Evolutionary conservation across 2,329 filamentous ascomycete species (phyloP).

Genomic region (Fusarium proliferatum): DNA sequence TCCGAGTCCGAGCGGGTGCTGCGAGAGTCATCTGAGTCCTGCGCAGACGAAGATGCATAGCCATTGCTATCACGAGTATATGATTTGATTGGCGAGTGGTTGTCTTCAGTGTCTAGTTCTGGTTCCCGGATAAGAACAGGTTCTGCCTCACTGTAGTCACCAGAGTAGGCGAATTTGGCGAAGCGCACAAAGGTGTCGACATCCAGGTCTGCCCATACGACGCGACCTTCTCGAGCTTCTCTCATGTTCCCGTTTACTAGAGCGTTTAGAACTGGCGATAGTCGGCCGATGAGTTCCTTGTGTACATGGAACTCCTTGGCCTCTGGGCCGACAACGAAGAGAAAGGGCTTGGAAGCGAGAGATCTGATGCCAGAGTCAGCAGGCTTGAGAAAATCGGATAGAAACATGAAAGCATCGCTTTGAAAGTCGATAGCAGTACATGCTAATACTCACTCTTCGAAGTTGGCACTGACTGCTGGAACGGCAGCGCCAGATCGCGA

Average conservation of each 20-base stretch:
- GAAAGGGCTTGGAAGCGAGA: slow-evolving; percentile 41
- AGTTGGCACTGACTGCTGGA: slow-evolving; percentile 9
- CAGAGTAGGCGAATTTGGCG: slow-evolving; percentile 41
- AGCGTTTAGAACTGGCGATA: slow-evolving; percentile 38
- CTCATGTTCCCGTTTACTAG: slow-evolving; percentile 43
- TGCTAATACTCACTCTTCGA: slow-evolving; percentile 33
- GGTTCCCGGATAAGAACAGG: slow-evolving; percentile 6
- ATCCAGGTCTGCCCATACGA: slow-evolving; percentile 42
- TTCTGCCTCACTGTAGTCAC: slow-evolving; percentile 37
- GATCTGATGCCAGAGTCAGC: slow-evolving; percentile 21
- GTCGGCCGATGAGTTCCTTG: slow-evolving; percentile 35
- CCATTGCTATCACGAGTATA: neutral
- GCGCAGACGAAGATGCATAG: neutral
- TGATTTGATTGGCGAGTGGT: slow-evolving; percentile 1
- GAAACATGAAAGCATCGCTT: neutral
- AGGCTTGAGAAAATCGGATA: neutral
- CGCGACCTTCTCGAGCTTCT: slow-evolving; percentile 39
- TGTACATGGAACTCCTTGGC: slow-evolving; percentile 42
- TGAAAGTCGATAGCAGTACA: neutral
- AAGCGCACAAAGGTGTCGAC: slow-evolving; percentile 45
- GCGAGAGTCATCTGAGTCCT: neutral
- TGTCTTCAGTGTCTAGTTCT: neutral
- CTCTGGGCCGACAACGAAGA: slow-evolving; percentile 39
- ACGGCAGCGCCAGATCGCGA: slow-evolving; percentile 1
- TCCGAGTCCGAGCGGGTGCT: neutral